A percentile compares a stretch with the other conserved stretches of the same genome.
These are phyloP conservation scores for Striga asiatica DNA, from an alignment of 257 asterid species.

Conservation along the genomic window DNA sequence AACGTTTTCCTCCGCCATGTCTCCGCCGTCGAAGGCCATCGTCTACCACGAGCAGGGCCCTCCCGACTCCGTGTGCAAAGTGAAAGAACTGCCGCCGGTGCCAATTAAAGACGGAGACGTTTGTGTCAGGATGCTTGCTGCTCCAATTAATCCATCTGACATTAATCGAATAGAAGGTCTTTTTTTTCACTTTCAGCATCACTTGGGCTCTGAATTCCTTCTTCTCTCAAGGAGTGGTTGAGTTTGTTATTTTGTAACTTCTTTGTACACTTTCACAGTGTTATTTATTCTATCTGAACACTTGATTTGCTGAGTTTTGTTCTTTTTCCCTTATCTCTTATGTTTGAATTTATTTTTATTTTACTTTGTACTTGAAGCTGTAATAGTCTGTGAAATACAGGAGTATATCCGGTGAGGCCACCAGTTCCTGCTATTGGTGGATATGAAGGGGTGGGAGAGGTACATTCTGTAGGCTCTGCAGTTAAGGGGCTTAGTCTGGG, in stretches of 20 bases:
- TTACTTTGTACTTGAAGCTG: not conserved
- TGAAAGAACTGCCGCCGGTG: slow-evolving; percentile 57
- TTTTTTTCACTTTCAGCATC: no score
- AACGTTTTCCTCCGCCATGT: slow-evolving; percentile 42
- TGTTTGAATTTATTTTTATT: not conserved
- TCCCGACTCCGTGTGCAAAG: slow-evolving; percentile 71
- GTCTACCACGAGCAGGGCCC: slow-evolving; percentile 83
- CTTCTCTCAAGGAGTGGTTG: not conserved
- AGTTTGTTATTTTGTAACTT: not conserved
- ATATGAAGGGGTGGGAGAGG: slow-evolving; percentile 96
- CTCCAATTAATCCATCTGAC: slow-evolving; percentile 96
- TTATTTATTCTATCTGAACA: not conserved
- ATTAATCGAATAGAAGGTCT: slow-evolving; percentile 86
- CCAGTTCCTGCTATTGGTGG: slow-evolving; percentile 92
- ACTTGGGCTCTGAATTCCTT: not conserved
- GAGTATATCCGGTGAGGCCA: slow-evolving; percentile 95
- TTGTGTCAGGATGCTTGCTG: slow-evolving; percentile 90
- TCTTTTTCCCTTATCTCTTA: not conserved
- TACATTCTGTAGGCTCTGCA: slow-evolving; percentile 63
- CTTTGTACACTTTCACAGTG: not conserved
- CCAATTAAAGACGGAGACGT: slow-evolving; percentile 69
- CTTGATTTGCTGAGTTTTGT: not conserved
- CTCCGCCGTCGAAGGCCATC: slow-evolving; percentile 86
- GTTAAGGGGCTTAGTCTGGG: slow-evolving; percentile 60
- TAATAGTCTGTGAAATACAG: slow-evolving; percentile 22